phyloP scores from a whole-genome alignment of 2,329 filamentous ascomycete genomes.

The Chrysosphaeria jannelii region DNA sequence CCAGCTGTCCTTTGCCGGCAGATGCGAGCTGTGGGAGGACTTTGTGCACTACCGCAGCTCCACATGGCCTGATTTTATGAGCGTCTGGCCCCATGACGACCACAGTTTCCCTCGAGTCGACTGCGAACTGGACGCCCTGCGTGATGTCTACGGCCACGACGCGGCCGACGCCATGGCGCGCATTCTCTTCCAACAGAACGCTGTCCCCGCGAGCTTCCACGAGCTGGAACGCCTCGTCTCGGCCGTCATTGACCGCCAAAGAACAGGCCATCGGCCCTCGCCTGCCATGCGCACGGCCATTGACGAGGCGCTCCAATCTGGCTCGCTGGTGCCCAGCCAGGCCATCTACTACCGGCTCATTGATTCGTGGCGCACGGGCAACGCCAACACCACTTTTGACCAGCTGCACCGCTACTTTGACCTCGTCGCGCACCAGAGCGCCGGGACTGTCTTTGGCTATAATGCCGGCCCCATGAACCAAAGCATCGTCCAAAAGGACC shows the following conservation, averaged over 20 bases:
- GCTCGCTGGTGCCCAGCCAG: constrained; percentile 11
- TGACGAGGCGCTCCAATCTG: constrained; percentile 2
- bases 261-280: constrained; percentile 3
- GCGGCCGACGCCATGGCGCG: constrained; percentile 1
- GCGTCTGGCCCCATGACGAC: constrained; percentile 18
- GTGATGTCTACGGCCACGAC: constrained; percentile 11
- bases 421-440: constrained; percentile 56
- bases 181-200: constrained; percentile 2
- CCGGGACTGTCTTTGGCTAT: constrained; percentile 50
- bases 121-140: constrained; percentile 24
- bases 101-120: too few species aligned
- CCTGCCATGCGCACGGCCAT: constrained; percentile 1
- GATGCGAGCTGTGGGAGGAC: constrained; percentile 47
- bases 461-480: constrained; percentile 87
- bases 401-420: constrained; percentile 86
- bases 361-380: constrained; percentile 72
- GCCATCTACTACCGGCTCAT: constrained; percentile 23
- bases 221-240: constrained; percentile 4
- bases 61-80: constrained; percentile 30
- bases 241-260: constrained; percentile 4
- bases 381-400: constrained; percentile 74
- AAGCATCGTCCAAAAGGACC: constrained; percentile 79
- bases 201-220: constrained; percentile 3
- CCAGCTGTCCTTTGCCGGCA: constrained; percentile 50
- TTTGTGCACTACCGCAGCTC: constrained; percentile 59